Base-by-base conservation (phyloP, 305 asterid genomes). In the Fraxinus sp. region DNA sequence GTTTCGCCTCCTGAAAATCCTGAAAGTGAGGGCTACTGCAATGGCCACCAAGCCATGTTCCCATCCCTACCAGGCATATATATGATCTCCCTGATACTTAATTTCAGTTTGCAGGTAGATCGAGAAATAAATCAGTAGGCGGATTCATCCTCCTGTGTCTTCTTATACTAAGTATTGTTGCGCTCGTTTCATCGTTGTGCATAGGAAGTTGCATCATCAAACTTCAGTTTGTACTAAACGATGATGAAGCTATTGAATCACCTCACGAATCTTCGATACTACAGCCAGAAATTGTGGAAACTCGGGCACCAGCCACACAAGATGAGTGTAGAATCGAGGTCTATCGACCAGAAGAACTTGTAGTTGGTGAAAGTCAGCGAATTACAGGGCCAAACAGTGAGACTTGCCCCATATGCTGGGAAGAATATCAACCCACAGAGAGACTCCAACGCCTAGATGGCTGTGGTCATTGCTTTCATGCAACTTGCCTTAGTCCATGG, bases 381-480 rank as follows among this genome's bases (percentile, higher is more conserved):
- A 52, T 70, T 7, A 41, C 83, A 0, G 85, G 81, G 28, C 82
- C 78, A 49, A 84, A 86, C 68, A 81, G 62, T 11, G 49, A 73
- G 39, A 74, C 73, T 0, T 88, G 91, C 41, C 49, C 89, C 9
- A 88, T 88, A 75, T 86, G 91, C 86, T 52, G 83, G 24, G 88
- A 81, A 46, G 83, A 43, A 2, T 88, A 88, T 18, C 20, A 18
- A 20, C 35, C 85, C 10, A 73, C 81, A 70, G 86, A 87, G 55
- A 33, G n/a, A 30, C 73, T 87, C 1, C 82, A 88, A 79, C 71
- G 83, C 75, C 81, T 87, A 62, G 86, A 83, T 36, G 81, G 76
- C 30, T 89, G 91, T 28, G 68, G 77, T 28, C 91, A 89, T 55
- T 79, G 82, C 13, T 86, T 86, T 46, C 90, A 86, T 82, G 89